phyloP scores from a whole-genome alignment of 2,329 filamentous ascomycete genomes.

The Pyricularia sp. region DNA sequence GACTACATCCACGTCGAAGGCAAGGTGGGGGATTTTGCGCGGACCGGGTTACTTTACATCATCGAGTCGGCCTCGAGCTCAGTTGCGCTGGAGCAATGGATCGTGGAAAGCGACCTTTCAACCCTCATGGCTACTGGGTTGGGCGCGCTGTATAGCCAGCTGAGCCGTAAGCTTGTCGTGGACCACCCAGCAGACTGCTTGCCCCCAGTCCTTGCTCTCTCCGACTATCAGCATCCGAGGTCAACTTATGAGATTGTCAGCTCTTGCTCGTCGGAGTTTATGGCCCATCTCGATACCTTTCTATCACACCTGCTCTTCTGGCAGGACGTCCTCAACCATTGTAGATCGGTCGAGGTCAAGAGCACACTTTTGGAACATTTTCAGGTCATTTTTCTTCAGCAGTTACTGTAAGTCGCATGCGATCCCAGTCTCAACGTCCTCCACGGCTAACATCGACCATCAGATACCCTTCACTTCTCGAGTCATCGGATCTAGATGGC shows the following conservation, averaged over 20 bases:
- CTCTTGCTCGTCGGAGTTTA: conserved; percentile 62
- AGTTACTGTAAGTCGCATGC: conserved; percentile 56
- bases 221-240: conserved; percentile 70
- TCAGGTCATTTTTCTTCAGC: conserved; percentile 88
- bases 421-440: no score
- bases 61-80: conserved; percentile 87
- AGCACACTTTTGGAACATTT: conserved; percentile 93
- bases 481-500: conserved; percentile 93
- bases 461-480: conserved; percentile 86
- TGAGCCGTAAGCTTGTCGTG: conserved; percentile 68
- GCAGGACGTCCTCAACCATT: conserved; percentile 97
- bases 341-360: conserved; percentile 80
- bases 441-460: neutral
- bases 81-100: conserved; percentile 77
- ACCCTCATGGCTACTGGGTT: conserved; percentile 95
- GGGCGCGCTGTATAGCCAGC: conserved; percentile 57
- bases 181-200: conserved; percentile 61
- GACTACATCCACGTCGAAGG: conserved; percentile 96
- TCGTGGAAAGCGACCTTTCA: conserved; percentile 90
- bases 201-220: conserved; percentile 74
- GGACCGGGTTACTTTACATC: conserved; percentile 87
- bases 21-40: conserved; percentile 86
- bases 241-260: conserved; percentile 58
- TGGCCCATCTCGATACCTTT: conserved; percentile 83
- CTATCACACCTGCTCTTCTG: conserved; percentile 91